phyloP scores from a whole-genome alignment of 2,329 filamentous ascomycete species.

The Chrysoporthe deuterocubensis region DNA sequence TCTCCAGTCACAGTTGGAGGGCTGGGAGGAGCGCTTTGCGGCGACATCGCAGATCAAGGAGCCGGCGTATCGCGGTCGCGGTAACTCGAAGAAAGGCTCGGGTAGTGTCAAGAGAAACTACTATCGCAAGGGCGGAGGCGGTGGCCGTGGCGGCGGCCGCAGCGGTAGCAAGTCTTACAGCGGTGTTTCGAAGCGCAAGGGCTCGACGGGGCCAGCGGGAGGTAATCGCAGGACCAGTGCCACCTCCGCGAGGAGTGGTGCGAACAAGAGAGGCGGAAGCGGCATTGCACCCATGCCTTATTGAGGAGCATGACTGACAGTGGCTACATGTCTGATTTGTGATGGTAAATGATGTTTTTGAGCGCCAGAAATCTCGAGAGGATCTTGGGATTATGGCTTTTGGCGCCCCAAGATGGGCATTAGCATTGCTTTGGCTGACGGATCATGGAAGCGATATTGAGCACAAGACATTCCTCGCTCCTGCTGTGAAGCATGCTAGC shows the following conservation, averaged over 20 bases:
- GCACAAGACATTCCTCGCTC: neutral
- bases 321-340: too few relatives aligned
- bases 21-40: conserved; percentile 37
- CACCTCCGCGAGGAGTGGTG: conserved; percentile 16
- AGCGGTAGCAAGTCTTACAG: conserved; percentile 27
- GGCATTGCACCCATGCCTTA: conserved; percentile 26
- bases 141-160: conserved; percentile 28
- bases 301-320: neutral
- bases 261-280: conserved; percentile 12
- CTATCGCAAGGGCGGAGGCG: conserved; percentile 27
- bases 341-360: neutral
- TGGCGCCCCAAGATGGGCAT: neutral
- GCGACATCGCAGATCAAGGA: conserved; percentile 31
- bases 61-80: conserved; percentile 32
- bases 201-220: conserved; percentile 7
- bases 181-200: conserved; percentile 32
- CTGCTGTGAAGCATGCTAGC: neutral
- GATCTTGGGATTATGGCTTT: neutral
- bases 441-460: neutral
- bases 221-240: conserved; percentile 17
- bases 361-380: neutral
- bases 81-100: conserved; percentile 20
- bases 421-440: neutral
- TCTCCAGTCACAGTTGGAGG: conserved; percentile 30
- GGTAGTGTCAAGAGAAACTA: conserved; percentile 28